A percentile compares a stretch with the other conserved stretches of the same genome.
These are phyloP conservation scores for Curvularia spicifera DNA, from an alignment of 2,329 filamentous ascomycete genomes.

Conservation along the genomic window DNA sequence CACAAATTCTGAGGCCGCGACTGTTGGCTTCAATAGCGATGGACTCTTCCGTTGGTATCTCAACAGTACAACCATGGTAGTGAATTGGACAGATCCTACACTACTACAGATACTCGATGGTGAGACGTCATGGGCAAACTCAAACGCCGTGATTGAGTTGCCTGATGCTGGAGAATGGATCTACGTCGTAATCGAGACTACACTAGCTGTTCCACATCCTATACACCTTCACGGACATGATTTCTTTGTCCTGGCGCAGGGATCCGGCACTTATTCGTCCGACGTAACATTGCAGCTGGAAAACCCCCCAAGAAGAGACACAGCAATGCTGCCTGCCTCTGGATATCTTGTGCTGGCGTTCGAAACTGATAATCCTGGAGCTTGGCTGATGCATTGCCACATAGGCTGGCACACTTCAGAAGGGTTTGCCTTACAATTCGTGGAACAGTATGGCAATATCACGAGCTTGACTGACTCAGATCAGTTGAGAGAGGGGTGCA, in stretches of 20 bases:
- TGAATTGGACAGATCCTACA: slow-evolving; percentile 51
- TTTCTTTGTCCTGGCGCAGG: slow-evolving; percentile 42
- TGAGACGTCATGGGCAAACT: slow-evolving; percentile 40
- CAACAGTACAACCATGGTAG: slow-evolving; percentile 49
- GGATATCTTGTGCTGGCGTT: slow-evolving; percentile 47
- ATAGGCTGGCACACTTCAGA: slow-evolving; percentile 47
- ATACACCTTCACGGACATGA: slow-evolving; percentile 46
- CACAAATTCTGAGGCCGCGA: slow-evolving; percentile 38
- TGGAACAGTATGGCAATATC: slow-evolving; percentile 41
- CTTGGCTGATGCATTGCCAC: slow-evolving; percentile 50
- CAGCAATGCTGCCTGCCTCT: slow-evolving; percentile 37
- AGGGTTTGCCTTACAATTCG: slow-evolving; percentile 45
- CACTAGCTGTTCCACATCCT: slow-evolving; percentile 43
- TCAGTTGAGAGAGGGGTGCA: slow-evolving; percentile 17
- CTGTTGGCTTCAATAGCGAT: slow-evolving; percentile 41
- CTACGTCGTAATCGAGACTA: slow-evolving; percentile 51
- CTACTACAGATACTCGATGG: slow-evolving; percentile 45
- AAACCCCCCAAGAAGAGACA: slow-evolving; percentile 46
- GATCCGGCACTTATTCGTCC: slow-evolving; percentile 29
- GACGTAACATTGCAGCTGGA: slow-evolving; percentile 27
- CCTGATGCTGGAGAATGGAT: slow-evolving; percentile 44
- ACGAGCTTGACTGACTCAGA: slow-evolving; percentile 23
- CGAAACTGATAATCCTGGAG: slow-evolving; percentile 47
- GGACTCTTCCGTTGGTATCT: slow-evolving; percentile 52
- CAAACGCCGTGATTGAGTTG: slow-evolving; percentile 37